Percentiles rank a stretch among this genome's conserved stretches.
These are phyloP conservation scores for Iris macrosiphon DNA, from an alignment of 106 monocot species.

Conservation along the genomic window DNA sequence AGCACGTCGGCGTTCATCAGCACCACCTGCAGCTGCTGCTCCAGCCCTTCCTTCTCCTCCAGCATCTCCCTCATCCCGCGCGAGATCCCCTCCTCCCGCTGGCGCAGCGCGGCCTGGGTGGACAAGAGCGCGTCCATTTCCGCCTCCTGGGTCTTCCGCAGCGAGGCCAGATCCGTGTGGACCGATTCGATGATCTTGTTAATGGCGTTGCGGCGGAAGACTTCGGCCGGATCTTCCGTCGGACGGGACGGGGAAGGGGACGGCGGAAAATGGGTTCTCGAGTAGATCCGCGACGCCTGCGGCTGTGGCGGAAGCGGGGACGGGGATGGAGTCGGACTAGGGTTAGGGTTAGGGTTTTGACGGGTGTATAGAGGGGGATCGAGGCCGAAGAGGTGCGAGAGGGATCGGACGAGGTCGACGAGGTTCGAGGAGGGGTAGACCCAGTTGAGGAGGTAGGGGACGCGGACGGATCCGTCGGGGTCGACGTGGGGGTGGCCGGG, in stretches of 20 bases:
- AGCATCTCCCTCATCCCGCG: constrained; percentile 58
- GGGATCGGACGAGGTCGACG: constrained; percentile 36
- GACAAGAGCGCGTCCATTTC: constrained; percentile 67
- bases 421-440: constrained; percentile 39
- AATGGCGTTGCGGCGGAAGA: constrained; percentile 73
- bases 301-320: constrained; percentile 2
- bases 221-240: constrained; percentile 19
- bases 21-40: constrained; percentile 86
- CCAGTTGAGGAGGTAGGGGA: constrained; percentile 78
- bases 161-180: constrained; percentile 28
- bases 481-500: constrained; percentile 76
- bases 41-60: constrained; percentile 76
- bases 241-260: background rate
- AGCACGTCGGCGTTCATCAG: constrained; percentile 77
- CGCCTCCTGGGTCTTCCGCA: constrained; percentile 37
- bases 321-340: background rate
- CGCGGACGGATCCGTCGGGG: constrained; percentile 64
- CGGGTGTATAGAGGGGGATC: constrained; percentile 81
- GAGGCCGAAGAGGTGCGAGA: constrained; percentile 70
- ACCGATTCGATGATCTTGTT: constrained; percentile 56
- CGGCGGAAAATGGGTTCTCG: background rate
- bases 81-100: constrained; percentile 45
- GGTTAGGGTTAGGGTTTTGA: constrained; percentile 19
- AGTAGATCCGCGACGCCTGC: background rate
- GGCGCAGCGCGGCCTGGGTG: constrained; percentile 49